These are phyloP conservation scores for Phytophthora boehmeriae DNA, from an alignment of 352 stramenopile species.

Conservation along the genomic window DNA sequence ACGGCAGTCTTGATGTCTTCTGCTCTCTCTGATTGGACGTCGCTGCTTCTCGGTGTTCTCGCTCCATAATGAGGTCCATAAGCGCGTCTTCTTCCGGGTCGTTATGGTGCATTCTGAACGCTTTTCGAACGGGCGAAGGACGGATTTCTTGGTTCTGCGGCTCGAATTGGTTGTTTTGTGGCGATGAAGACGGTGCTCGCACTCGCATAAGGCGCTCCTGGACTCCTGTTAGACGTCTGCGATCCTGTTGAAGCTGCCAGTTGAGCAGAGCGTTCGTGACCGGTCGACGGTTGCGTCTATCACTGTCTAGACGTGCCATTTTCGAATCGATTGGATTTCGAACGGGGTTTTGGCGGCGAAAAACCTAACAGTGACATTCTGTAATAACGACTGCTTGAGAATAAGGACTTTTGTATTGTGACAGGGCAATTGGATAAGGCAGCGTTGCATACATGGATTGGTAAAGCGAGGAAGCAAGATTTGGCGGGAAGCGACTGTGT, in stretches of 20 bases:
- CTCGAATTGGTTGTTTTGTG: conserved; percentile 12
- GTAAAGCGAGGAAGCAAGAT: neutral
- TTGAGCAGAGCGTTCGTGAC: conserved; percentile 37
- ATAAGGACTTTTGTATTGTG: neutral
- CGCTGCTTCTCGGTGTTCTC: conserved; percentile 29
- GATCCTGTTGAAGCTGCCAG: conserved; percentile 37
- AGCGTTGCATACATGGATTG: neutral
- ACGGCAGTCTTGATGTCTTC: conserved; percentile 13
- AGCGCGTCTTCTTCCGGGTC: conserved; percentile 48
- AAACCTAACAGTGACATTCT: neutral
- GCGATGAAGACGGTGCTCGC: conserved; percentile 15
- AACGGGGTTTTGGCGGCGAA: too few species aligned
- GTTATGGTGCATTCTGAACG: conserved; percentile 6
- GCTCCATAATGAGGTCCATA: conserved; percentile 44
- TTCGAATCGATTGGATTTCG: conserved; percentile 9
- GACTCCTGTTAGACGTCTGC: conserved; percentile 19
- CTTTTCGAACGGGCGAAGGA: conserved; percentile 9
- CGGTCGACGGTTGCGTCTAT: conserved; percentile 21
- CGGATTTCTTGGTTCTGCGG: neutral
- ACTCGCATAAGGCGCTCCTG: conserved; percentile 30
- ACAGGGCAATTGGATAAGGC: neutral
- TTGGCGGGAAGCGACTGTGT: neutral
- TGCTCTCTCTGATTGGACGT: conserved; percentile 19
- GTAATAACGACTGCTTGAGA: neutral
- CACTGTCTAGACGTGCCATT: conserved; percentile 23